These are phyloP conservation scores for Alternaria longipes DNA, from an alignment of 2,329 filamentous ascomycete species.

Conservation along the genomic window DNA sequence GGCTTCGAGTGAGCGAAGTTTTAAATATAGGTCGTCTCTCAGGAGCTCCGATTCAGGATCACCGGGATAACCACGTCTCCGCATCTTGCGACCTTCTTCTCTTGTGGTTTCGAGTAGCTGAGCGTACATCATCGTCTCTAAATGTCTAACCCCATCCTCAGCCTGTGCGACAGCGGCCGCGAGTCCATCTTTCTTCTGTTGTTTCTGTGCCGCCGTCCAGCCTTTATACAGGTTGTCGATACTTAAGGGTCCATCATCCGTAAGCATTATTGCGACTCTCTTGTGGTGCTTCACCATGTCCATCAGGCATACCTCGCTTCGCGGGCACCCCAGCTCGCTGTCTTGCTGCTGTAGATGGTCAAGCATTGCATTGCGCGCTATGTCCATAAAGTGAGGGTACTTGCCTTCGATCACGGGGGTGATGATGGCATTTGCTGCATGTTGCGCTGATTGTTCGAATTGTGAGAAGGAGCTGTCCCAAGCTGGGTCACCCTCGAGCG, in stretches of 20 bases:
- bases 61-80: no score
- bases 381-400: not conserved
- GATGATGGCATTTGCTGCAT: not conserved
- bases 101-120: no score
- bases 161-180: not conserved
- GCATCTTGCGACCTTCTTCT: no score
- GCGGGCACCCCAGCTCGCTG: not conserved
- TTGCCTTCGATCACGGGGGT: not conserved
- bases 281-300: not conserved
- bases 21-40: no score
- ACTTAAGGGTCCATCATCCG: not conserved
- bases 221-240: not conserved
- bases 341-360: not conserved
- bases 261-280: not conserved
- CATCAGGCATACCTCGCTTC: not conserved
- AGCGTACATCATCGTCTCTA: no score
- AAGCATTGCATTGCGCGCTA: not conserved
- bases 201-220: no score
- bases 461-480: not conserved
- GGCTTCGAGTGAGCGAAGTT: no score
- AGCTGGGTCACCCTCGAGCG: not conserved
- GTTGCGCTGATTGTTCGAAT: not conserved
- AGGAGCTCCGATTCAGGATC: no score
- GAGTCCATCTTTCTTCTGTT: not conserved
- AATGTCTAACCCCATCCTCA: not conserved